Evolutionary conservation across 306 rosid species (phyloP), one percentile per base, ranked within the genome.

Genomic region (Argentina anserina): DNA sequence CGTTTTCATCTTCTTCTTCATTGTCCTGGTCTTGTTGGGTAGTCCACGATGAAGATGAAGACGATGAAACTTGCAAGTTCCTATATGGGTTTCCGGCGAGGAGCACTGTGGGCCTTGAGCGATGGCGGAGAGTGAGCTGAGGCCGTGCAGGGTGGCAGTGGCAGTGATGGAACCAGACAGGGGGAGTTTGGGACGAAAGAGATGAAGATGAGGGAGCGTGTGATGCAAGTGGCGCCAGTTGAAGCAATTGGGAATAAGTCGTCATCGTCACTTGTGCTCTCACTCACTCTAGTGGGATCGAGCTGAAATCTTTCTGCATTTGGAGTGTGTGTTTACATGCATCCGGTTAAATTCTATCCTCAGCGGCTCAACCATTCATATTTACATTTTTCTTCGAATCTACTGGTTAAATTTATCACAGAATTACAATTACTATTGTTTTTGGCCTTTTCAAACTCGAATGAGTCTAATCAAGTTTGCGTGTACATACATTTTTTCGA

Each of bases 61-160:
- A 63, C 3, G 29, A 36, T 3, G 75, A 71, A 40, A 45, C 75
- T 26, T 28, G 75, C 67, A 71, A 26, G 4, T 41, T 71, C 75
- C 31, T 28, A 56, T 20, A 13, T 26, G 46, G 45, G 40, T n/a
- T 58, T 10, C 3, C 28, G 11, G 31, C 13, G 14, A 55, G 41
- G 5, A 40, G 21, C 9, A 40, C 15, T 26, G 52, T 0, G 23
- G 37, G 3, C 20, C 50, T 23, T 53, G 21, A 12, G 67, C 55
- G 21, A 31, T 4, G 67, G 13, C 5, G 75, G 31, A 71, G 75
- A 56, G 55, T 63, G 31, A 64, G 89, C 53, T 23, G 96, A 77
- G 68, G 86, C 74, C 28, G 82, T 68, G 21, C 9, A 11, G 29
- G 65, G 75, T 49, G 62, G 73, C 39, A 53, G 50, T 20, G 55